Evolutionary conservation across 2,329 filamentous ascomycete genomes (phyloP), one percentile per base, ranked within the genome.

Genomic region (Fusarium oxysporum): DNA sequence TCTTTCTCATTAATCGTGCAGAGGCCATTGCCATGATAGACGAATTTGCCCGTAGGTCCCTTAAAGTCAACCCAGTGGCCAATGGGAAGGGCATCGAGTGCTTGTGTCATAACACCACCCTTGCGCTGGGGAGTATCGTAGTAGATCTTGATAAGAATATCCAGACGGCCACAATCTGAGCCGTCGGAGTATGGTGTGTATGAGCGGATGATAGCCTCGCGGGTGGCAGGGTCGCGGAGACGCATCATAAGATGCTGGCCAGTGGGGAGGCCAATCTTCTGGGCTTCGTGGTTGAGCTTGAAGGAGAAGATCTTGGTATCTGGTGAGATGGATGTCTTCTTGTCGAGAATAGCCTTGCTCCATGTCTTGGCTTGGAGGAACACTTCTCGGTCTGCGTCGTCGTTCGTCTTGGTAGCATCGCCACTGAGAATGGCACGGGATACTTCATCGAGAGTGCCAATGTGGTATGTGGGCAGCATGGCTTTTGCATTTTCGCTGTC

Each of bases 221-320:
- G 85, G 0, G 90, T 92, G 0, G 86, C 90, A 0, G 92, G 91
- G 78, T 97, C 93, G 32, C 89, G 89, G 6, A 97, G 85, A 7
- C 93, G 92, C 77, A 97, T 88, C 90, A 97, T 93, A 3, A 97
- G 84, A 81, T 98, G 95, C 78, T 97, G 93, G 21, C 95, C 95
- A 0, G 93, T 90, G 0, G 94, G 94, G 0, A 97, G 86, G 13
- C 95, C 95, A 13, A 96, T 85, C 0, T 81, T 80, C 80, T 97
- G 95, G 0, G 87, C 82, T 0, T 87, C 83, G 76, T 95, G 91
- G 67, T 96, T 91, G 23, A 97, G 89, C 48, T 88, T 87, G 84
- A 97, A 97, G 37, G 88, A 91, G 83, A 97, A 97, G 68, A 97
- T 89, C 43, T 92, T 90, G 10, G 93, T 93, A 81, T 98, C 94